Conservation (phyloP, 768 basidiomycete species). For the Boletellus emodensis region DNA sequence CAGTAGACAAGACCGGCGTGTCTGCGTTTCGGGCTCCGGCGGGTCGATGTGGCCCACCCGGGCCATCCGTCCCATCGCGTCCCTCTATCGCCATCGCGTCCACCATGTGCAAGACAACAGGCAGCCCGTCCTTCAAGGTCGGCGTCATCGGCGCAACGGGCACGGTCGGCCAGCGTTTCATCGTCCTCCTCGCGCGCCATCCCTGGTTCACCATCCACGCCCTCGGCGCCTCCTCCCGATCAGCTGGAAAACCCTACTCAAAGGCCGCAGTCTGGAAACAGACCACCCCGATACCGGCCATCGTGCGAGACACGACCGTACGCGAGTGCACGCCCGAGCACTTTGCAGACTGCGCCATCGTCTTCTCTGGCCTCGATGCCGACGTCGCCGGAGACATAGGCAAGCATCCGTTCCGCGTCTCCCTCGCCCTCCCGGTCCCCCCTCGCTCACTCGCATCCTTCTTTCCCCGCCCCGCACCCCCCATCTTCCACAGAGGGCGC, state of each 20-base stretch:
- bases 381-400: slow-evolving; percentile 96
- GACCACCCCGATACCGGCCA: slow-evolving; percentile 62
- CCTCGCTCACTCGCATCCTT: background rate
- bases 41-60: background rate
- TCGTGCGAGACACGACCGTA: slow-evolving; percentile 55
- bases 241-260: slow-evolving; percentile 78
- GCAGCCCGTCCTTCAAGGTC: slow-evolving; percentile 41
- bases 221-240: slow-evolving; percentile 85
- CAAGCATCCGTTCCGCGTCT: slow-evolving; percentile 28
- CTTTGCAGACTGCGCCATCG: slow-evolving; percentile 76
- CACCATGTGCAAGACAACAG: slow-evolving; percentile 22
- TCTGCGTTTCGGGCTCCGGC: background rate
- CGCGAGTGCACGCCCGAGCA: slow-evolving; percentile 71
- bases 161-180: slow-evolving; percentile 95
- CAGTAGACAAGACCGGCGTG: background rate
- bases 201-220: slow-evolving; percentile 87
- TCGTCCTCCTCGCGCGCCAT: slow-evolving; percentile 79
- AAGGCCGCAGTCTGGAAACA: slow-evolving; percentile 88
- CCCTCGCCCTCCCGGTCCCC: background rate
- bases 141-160: slow-evolving; percentile 88
- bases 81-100: slow-evolving; percentile 1
- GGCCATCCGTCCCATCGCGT: background rate
- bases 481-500: slow-evolving; percentile 57
- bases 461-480: background rate
- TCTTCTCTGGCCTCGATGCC: slow-evolving; percentile 95